These are phyloP conservation scores for Hibiscus mutabilis DNA, from an alignment of 345 rosid species.

Conservation along the genomic window DNA sequence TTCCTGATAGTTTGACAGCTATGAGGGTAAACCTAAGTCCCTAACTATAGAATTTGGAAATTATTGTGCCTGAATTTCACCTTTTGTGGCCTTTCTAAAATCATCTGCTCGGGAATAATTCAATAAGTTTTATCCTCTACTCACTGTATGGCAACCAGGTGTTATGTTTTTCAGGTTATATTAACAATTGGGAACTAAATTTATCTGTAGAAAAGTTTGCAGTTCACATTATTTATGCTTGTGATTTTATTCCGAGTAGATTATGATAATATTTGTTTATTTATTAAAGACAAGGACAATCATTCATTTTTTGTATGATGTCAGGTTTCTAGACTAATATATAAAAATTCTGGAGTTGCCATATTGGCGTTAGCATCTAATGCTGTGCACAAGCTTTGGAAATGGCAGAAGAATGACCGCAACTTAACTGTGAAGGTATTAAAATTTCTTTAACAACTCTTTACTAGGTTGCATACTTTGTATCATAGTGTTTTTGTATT, in stretches of 20 bases:
- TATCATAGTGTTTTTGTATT: background rate
- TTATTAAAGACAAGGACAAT: background rate
- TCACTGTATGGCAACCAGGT: background rate
- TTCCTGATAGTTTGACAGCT: constrained; percentile 47
- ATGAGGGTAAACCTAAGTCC: constrained; percentile 37
- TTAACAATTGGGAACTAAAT: background rate
- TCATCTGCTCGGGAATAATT: background rate
- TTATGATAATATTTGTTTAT: background rate
- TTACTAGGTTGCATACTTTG: background rate
- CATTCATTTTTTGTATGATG: background rate
- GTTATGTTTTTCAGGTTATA: background rate
- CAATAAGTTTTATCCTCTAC: background rate
- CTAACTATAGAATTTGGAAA: background rate
- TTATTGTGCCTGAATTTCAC: background rate
- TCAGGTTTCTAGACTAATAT: constrained; percentile 66
- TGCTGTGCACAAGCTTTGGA: constrained; percentile 86
- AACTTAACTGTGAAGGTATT: constrained; percentile 45
- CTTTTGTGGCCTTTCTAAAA: background rate
- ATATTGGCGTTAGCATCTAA: constrained; percentile 76
- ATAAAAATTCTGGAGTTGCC: constrained; percentile 71
- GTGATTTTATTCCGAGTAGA: background rate
- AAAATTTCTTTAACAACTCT: constrained; percentile 4
- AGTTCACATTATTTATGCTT: background rate
- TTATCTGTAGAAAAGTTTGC: background rate
- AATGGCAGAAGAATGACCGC: constrained; percentile 66